Conservation (phyloP, 2,329 filamentous ascomycete genomes). For the Alternaria sp. region DNA sequence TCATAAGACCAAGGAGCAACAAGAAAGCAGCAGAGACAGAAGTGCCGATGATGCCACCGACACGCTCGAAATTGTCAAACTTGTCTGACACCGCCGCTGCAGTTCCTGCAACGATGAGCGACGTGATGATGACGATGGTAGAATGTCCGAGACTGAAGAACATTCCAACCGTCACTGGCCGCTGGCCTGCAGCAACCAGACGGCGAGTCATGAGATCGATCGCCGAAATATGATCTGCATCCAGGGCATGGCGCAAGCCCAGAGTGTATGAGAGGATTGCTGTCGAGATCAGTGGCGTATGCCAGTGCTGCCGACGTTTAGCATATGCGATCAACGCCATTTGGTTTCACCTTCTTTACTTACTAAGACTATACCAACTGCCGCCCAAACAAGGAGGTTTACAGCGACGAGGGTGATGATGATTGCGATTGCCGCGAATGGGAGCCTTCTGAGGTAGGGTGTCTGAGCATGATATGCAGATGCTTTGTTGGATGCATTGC, state of each 20-base stretch:
- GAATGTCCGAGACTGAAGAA: constrained; percentile 95
- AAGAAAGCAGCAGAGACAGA: constrained; percentile 84
- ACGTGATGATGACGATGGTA: constrained; percentile 90
- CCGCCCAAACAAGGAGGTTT: constrained; percentile 65
- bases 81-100: constrained; percentile 80
- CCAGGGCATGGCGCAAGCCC: constrained; percentile 91
- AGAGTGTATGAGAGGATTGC: constrained; percentile 87
- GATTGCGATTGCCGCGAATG: constrained; percentile 63
- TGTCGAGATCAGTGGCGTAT: constrained; percentile 72
- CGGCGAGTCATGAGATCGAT: constrained; percentile 96
- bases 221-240: constrained; percentile 91
- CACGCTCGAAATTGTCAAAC: constrained; percentile 78
- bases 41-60: constrained; percentile 90
- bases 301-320: constrained; percentile 34
- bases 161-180: constrained; percentile 88
- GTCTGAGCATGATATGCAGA: constrained; percentile 58
- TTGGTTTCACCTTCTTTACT: constrained; percentile 13
- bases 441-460: constrained; percentile 63
- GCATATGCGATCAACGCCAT: background rate
- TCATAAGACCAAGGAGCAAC: constrained; percentile 80
- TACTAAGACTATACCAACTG: constrained; percentile 64
- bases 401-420: constrained; percentile 60
- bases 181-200: constrained; percentile 82
- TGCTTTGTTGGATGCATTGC: constrained; percentile 44
- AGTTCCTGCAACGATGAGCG: constrained; percentile 89